Evolutionary conservation across 257 asterid genomes (phyloP), one percentile per base, ranked within the genome.

Genomic region (Petrea volubilis): DNA sequence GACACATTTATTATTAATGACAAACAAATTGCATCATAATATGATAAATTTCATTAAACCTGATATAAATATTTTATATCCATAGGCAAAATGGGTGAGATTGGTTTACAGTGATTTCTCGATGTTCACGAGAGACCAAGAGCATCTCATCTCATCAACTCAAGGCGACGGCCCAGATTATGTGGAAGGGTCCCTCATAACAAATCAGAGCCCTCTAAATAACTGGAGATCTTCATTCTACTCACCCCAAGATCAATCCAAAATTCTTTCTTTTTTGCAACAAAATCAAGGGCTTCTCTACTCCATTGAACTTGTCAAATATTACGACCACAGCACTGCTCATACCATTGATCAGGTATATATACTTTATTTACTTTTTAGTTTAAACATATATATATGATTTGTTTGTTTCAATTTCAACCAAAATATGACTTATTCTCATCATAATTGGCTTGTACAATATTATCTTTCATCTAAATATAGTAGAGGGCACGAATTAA

Each of bases 181-280:
- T 60, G 77, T 88, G 17, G 95, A 83, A 38, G 95, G 95, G 9
- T 85, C 89, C 23, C 77, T 88, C 2, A 76, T 85, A 7, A 66
- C 84, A 70, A 59, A 65, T 17, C 71, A 65, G 29, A 65, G 27
- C 71, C 71, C 71, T 47, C 60, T 59, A 25, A 77, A 82, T 56
- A 85, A 86, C 59, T 85, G 91, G 91, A 81, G 89, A 75, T 81
- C 89, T 17, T 85, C 91, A n/a, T 85, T 88, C 63, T 81, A 83
- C 80, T 65, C 89, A 21, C 34, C 64, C 14, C 58, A 83, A 7
- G 52, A 82, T 21, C 85, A 77, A 55, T 64, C 89, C 61, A 67
- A 61, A 57, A 82, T 88, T 17, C 21, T 27, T 52, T 80, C 88
- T 58, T 56, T 80, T 49, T 46, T 86, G 63, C 17, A 62, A 15